Percentiles rank a stretch among this genome's conserved stretches.
phyloP scores from a whole-genome alignment of 306 rosid species.

The Cercis canadensis region DNA sequence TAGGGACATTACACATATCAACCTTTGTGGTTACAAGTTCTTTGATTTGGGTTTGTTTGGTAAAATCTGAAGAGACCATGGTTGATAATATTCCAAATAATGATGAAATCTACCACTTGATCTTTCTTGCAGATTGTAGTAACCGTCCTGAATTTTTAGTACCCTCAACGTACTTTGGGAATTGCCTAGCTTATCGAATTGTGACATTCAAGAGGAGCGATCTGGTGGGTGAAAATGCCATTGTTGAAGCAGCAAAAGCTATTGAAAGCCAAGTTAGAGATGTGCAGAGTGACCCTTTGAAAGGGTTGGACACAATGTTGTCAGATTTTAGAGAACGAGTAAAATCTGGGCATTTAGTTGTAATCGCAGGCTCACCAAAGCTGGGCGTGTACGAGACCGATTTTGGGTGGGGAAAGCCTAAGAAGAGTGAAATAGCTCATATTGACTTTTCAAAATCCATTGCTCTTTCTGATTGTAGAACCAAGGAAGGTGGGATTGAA shows the following conservation, averaged over 20 bases:
- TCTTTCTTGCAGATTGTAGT: conserved; percentile 44
- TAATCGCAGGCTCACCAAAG: conserved; percentile 55
- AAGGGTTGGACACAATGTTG: conserved; percentile 36
- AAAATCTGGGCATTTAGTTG: background rate
- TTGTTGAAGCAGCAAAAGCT: conserved; percentile 38
- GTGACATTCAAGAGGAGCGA: conserved; percentile 22
- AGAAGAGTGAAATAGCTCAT: conserved; percentile 44
- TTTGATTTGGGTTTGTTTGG: conserved; percentile 37
- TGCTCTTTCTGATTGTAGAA: conserved; percentile 41
- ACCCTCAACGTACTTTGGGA: background rate
- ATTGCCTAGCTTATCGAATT: background rate
- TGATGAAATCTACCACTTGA: background rate
- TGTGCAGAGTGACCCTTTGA: conserved; percentile 20
- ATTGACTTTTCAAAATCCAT: conserved; percentile 33
- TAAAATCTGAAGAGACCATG: background rate
- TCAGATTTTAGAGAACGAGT: background rate
- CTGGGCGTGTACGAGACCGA: conserved; percentile 44
- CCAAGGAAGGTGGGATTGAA: conserved; percentile 40
- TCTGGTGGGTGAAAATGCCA: conserved; percentile 42
- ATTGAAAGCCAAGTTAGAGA: conserved; percentile 34
- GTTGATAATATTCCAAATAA: background rate
- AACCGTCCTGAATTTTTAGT: conserved; percentile 25
- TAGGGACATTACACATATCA: conserved; percentile 20
- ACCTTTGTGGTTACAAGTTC: conserved; percentile 45
- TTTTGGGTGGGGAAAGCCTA: conserved; percentile 68